Evolutionary conservation across 1,284 basidiomycete species (phyloP).

Genomic region (Malassezia japonica): DNA sequence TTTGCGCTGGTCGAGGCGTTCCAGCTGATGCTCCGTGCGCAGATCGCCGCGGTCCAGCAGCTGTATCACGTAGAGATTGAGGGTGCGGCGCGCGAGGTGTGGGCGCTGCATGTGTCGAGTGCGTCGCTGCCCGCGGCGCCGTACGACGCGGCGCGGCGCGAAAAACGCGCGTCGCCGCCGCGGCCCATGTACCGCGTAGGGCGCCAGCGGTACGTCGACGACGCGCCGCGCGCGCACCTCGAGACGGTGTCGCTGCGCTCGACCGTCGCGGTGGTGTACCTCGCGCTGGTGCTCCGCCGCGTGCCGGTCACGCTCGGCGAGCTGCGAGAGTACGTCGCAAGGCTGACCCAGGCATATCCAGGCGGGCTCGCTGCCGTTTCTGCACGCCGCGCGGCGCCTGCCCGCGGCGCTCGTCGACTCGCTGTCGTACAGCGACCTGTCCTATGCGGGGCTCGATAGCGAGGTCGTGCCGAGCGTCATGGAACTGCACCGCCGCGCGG

Average conservation of each 20-base stretch:
- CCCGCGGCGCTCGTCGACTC: constrained; percentile 60
- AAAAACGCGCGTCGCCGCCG: not conserved
- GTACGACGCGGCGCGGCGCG: constrained; percentile 1
- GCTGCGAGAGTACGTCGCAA: constrained; percentile 6
- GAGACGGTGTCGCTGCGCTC: constrained; percentile 9
- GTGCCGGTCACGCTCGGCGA: constrained; percentile 12
- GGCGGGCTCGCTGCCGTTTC: constrained; percentile 59
- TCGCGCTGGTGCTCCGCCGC: constrained; percentile 12
- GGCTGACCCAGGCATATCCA: constrained; percentile 8
- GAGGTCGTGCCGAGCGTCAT: constrained; percentile 60
- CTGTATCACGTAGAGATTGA: not conserved
- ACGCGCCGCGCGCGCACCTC: not conserved
- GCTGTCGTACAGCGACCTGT: constrained; percentile 51
- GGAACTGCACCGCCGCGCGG: constrained; percentile 57
- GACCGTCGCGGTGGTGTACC: constrained; percentile 11
- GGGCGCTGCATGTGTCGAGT: constrained; percentile 20
- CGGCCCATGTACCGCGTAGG: not conserved
- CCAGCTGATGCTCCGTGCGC: constrained; percentile 25
- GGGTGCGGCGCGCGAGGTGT: constrained; percentile 21
- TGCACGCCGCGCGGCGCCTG: constrained; percentile 62
- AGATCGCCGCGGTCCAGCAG: constrained; percentile 17
- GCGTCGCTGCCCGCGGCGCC: constrained; percentile 2
- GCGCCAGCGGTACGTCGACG: constrained; percentile 1
- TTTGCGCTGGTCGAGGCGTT: constrained; percentile 18
- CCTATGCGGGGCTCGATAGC: constrained; percentile 22